Base-by-base conservation (phyloP, 2,329 filamentous ascomycete genomes). In the Xylariaceae sp. region DNA sequence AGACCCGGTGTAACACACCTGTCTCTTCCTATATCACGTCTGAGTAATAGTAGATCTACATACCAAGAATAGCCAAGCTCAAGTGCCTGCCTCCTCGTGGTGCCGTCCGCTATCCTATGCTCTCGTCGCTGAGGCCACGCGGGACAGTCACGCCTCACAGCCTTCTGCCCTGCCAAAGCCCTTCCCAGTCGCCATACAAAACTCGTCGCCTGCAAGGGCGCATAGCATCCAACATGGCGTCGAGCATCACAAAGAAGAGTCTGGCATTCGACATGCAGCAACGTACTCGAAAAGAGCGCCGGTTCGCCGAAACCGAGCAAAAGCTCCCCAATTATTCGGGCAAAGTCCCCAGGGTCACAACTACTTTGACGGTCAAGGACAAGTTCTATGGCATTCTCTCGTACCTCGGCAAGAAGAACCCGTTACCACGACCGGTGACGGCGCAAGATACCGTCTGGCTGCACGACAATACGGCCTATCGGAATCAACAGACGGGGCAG, bases 381-480 rank as follows among this genome's bases (percentile, higher is more conserved):
- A 67, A 61, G 31, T 28, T 70, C n/a, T 58, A 69, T 33, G 66
- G 73, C 33, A 48, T 80, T 43, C 65, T 84, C 22, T 78, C 77
- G 2, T 76, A 77, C 49, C 68, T 85, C 1, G 76, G 78, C 18
- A 67, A 69, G 45, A 67, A 67, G 51, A 87, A 84, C 63, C 85
- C 86, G 1, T 72, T 86, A 12, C 76, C 80, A 1, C 79, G 79
- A 42, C 73, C 77, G 33, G 80, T 90, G 43, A 79, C 83, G 49
- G 75, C 77, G 14, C 72, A 81, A 38, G 88, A 96, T 67, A 83
- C 82, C 13, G 84, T 97, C 39, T 97, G 93, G 93, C 75, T 97
- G 7, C 76, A 97, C 44, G 91, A 97, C 73, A 96, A 94, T 64
- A 93, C 89, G 2, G 92, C 91, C 5, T 93, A 87, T 67, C 82